These are phyloP conservation scores for Penicillium sclerotiorum DNA, from an alignment of 2,329 filamentous ascomycete species.

Conservation along the genomic window DNA sequence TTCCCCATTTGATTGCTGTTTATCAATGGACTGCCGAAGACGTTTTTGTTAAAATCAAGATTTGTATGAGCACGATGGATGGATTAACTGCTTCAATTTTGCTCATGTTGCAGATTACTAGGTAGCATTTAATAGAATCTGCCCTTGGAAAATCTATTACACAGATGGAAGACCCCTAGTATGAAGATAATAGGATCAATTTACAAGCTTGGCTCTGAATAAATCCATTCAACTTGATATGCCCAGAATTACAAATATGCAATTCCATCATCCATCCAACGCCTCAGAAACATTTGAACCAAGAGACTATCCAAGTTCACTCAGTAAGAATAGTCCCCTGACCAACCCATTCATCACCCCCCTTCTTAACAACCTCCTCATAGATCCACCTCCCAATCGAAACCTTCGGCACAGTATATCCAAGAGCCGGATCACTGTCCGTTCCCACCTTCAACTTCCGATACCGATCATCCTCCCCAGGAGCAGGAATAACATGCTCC, in stretches of 20 bases:
- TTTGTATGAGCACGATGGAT: too few relatives aligned
- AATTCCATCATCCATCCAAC: background rate
- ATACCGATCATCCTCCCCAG: slow-evolving; percentile 9
- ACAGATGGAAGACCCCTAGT: too few relatives aligned
- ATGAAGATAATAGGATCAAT: too few relatives aligned
- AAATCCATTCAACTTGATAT: too few relatives aligned
- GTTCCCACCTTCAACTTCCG: slow-evolving; percentile 30
- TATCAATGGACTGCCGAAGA: background rate
- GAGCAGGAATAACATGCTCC: slow-evolving; percentile 25
- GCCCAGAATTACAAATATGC: too few relatives aligned
- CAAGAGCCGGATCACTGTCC: slow-evolving; percentile 32
- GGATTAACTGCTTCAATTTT: too few relatives aligned
- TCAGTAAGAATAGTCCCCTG: slow-evolving; percentile 23
- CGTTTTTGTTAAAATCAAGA: background rate
- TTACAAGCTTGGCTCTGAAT: too few relatives aligned
- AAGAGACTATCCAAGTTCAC: too few relatives aligned
- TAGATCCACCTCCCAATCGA: slow-evolving; percentile 41
- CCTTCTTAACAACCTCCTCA: slow-evolving; percentile 23
- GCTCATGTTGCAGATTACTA: too few relatives aligned
- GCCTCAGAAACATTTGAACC: too few relatives aligned
- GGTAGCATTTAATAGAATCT: too few relatives aligned
- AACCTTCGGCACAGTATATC: slow-evolving; percentile 35
- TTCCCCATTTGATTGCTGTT: slow-evolving; percentile 7
- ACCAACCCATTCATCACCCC: slow-evolving; percentile 23
- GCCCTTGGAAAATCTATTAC: too few relatives aligned